Base-by-base conservation (phyloP, 192 early-diverging fungal species). In the Podila epigama region DNA sequence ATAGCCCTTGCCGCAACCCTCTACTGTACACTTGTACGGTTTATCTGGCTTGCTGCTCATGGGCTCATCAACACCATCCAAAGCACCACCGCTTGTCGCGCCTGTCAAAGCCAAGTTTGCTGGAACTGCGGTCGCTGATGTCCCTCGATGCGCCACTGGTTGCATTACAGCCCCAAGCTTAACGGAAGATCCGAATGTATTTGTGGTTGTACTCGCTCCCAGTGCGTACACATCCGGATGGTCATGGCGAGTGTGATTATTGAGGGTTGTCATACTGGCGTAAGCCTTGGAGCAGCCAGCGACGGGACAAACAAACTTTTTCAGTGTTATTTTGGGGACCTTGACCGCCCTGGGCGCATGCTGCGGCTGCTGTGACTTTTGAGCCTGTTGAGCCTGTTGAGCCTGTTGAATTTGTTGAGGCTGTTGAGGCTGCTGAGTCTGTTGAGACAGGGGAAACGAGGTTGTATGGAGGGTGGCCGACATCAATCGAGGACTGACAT, bases 21-120 rank as follows among this genome's bases (percentile, higher is more conserved):
- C 57, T 67, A 89, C 87, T 1, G 83, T 88, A 40, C 93, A 94
- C 37, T 85, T 82, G 67, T 88, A 94, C 10, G 93, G 91, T 51
- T 83, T 92, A 12, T 94, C 90, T 2, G 18, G 31, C 35, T 29
- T 37, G 1, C n/a, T n/a, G n/a, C n/a, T n/a, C n/a, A n/a, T n/a
- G n/a, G n/a, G n/a, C n/a, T n/a, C n/a, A n/a, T n/a, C n/a, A n/a
- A n/a, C n/a, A n/a, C n/a, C n/a, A n/a, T n/a, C n/a, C n/a, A n/a
- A n/a, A n/a, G n/a, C n/a, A n/a, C n/a, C n/a, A n/a, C n/a, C n/a
- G n/a, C n/a, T n/a, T n/a, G n/a, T n/a, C n/a, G n/a, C n/a, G n/a
- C n/a, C n/a, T n/a, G n/a, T n/a, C n/a, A n/a, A n/a, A n/a, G n/a
- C n/a, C n/a, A n/a, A n/a, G n/a, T n/a, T n/a, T n/a, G n/a, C n/a